Conservation (phyloP, 805 yeast species). For the Huiozyma naganishii region DNA sequence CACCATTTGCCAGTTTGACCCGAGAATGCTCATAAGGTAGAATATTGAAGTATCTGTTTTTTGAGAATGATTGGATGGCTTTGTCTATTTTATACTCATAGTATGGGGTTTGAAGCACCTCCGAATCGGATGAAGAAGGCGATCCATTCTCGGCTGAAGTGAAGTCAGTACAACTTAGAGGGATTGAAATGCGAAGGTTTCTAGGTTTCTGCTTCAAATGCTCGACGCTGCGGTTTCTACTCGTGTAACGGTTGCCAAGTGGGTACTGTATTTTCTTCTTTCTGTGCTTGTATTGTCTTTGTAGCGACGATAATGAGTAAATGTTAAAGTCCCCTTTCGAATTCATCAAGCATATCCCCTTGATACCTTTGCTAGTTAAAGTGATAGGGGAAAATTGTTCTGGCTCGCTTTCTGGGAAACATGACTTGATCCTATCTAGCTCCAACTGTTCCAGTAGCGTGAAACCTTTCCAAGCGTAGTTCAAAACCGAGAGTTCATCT, state of each 20-base stretch:
- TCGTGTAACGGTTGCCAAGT: too few species aligned
- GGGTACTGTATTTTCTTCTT: neutral
- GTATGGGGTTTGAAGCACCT: conserved; percentile 20
- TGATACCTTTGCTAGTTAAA: neutral
- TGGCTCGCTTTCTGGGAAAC: conserved; percentile 7
- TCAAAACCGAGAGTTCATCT: conserved; percentile 16
- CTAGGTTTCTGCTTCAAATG: neutral
- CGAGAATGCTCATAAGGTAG: conserved; percentile 82
- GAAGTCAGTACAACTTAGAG: neutral
- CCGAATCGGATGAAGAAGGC: conserved; percentile 5
- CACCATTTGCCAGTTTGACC: conserved; percentile 33
- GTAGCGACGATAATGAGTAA: conserved; percentile 16
- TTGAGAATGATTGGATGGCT: conserved; percentile 68
- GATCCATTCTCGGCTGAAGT: neutral
- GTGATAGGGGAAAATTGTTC: neutral
- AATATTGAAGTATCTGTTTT: conserved; percentile 79
- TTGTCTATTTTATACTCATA: conserved; percentile 37
- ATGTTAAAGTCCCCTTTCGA: conserved; percentile 7
- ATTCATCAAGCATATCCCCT: neutral
- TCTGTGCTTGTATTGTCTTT: conserved; percentile 13
- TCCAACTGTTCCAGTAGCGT: conserved; percentile 29
- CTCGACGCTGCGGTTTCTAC: too few species aligned
- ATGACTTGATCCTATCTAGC: conserved; percentile 18
- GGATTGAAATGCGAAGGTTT: neutral
- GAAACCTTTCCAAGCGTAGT: conserved; percentile 22